Percentiles rank a stretch among this genome's conserved stretches.
Evolutionary conservation across 176 grass and related monocot species (phyloP).

Genomic region (Cocos nucifera): DNA sequence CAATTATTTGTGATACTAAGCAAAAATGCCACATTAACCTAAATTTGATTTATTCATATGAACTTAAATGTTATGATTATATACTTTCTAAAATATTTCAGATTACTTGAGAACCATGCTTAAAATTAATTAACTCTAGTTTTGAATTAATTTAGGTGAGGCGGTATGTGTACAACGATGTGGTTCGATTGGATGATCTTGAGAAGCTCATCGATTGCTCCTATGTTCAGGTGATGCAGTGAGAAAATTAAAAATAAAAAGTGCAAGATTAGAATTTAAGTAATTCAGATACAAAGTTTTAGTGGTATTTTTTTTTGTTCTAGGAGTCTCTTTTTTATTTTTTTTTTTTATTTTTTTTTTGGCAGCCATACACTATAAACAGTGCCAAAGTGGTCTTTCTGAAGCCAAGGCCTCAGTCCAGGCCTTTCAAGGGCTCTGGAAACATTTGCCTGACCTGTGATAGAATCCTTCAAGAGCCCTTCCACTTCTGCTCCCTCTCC

Average conservation of each 20-base stretch:
- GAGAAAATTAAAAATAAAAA: no score
- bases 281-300: not conserved
- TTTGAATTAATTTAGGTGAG: constrained; percentile 39
- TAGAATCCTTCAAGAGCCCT: constrained; percentile 96
- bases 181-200: constrained; percentile 77
- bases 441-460: constrained; percentile 92
- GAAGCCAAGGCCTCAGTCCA: constrained; percentile 84
- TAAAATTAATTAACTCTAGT: not conserved
- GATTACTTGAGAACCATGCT: no score
- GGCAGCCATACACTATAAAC: constrained; percentile 95
- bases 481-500: constrained; percentile 95
- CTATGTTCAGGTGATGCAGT: constrained; percentile 58
- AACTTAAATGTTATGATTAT: no score
- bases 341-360: not conserved
- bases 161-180: constrained; percentile 90
- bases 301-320: not conserved
- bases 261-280: not conserved
- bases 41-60: no score
- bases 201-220: constrained; percentile 92
- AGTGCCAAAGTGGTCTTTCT: constrained; percentile 94
- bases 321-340: not conserved
- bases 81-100: no score
- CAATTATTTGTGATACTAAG: no score
- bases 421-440: constrained; percentile 91
- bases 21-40: no score